A percentile compares a stretch with the other conserved stretches of the same genome.
Evolutionary conservation across 495 filamentous ascomycete species (phyloP).

Genomic region (Sabuloglossum arenarium): DNA sequence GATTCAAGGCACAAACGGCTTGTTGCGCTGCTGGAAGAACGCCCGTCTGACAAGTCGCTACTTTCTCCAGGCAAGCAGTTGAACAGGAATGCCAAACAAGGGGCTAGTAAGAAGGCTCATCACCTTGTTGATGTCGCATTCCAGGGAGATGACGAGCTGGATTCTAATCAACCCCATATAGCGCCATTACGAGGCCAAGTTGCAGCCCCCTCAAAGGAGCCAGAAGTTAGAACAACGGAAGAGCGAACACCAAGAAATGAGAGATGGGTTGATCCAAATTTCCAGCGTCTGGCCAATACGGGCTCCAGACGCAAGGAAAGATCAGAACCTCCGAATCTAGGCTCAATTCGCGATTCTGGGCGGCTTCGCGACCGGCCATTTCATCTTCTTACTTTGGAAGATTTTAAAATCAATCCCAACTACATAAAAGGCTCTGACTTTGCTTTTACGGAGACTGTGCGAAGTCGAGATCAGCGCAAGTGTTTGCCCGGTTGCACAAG

Average conservation of each 20-base stretch:
- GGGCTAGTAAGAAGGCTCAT: neutral
- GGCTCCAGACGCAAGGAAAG: neutral
- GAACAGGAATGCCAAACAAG: neutral
- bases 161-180: neutral
- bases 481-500: constrained; percentile 62
- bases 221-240: neutral
- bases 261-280: neutral
- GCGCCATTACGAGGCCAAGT: neutral
- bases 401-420: constrained; percentile 73
- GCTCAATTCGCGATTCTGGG: constrained; percentile 15
- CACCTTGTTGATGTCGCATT: neutral
- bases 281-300: neutral
- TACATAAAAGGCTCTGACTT: constrained; percentile 51
- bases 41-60: constrained; percentile 15
- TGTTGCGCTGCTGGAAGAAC: constrained; percentile 18
- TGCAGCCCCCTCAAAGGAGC: neutral
- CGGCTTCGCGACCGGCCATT: constrained; percentile 32
- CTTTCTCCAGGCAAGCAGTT: constrained; percentile 4
- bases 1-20: constrained; percentile 8
- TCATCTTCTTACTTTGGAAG: constrained; percentile 28
- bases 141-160: neutral
- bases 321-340: neutral
- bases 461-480: constrained; percentile 49
- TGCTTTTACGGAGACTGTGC: constrained; percentile 57
- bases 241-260: neutral